Base-by-base conservation (phyloP, 495 filamentous ascomycete genomes). In the Tuber umbilicatum region DNA sequence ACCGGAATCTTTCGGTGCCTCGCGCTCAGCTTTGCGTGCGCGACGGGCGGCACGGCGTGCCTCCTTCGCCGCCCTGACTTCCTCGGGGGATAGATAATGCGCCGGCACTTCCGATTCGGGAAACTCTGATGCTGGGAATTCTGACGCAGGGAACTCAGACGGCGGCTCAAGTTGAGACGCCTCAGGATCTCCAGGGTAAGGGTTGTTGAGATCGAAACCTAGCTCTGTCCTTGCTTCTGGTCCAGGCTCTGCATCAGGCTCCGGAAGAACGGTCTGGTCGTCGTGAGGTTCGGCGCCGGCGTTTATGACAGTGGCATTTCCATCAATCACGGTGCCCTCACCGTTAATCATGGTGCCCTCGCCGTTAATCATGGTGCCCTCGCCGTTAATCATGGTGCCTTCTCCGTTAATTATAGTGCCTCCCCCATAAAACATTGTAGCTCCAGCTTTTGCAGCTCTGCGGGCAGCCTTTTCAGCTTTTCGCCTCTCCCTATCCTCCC, bases 1-100 rank as follows among this genome's bases (percentile, higher is more conserved):
- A 1, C 79, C 79, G 12, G 78, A 80, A 68, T 80, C 79, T 40
- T 80, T 80, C 42, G 76, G 69, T 27, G 55, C 50, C 35, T 80
- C 79, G 27, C 47, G 47, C 7, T 76, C 64, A 68, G 74, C 74
- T 40, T 80, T 80, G 31, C 78, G 55, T 12, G 79, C 74, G 9
- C 69, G 70, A 1, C 78, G 69, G 38, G 76, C 79, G 7, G 79
- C 79, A 7, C 79, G 78, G 17, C 79, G 71, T n/a, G 74, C 45
- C 4, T 69, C 72, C 23, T 80, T 80, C n/a, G 73, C 79, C 4
- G 69, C 71, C 37, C 74, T 79, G 14, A 69, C 72, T 31, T 79
- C 77, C 31, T 74, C 77, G 6, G 73, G 73, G n/a, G 55, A 64
- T 64, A 31, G 27, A 19, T 5, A 19, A 64, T 35, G 55, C 16